phyloP scores from a whole-genome alignment of 2,329 filamentous ascomycete species.

The Periglandula ipomoeae region DNA sequence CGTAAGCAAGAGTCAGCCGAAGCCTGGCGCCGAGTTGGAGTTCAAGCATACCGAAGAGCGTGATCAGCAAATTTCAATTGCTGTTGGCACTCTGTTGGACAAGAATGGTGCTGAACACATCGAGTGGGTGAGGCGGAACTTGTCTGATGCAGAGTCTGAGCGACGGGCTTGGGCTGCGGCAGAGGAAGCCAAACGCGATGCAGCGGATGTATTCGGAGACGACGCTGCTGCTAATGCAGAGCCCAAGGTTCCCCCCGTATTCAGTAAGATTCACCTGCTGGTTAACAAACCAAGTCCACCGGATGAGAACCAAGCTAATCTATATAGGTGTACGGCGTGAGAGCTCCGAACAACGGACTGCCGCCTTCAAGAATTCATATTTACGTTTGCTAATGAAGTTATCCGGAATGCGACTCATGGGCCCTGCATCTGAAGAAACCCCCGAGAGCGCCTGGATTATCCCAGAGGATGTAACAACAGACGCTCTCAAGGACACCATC shows the following conservation, averaged over 20 bases:
- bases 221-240: slow-evolving; percentile 18
- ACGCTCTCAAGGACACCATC: slow-evolving; percentile 58
- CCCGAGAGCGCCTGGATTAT: slow-evolving; percentile 72
- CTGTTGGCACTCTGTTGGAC: slow-evolving; percentile 70
- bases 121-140: slow-evolving; percentile 69
- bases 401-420: slow-evolving; percentile 56
- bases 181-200: slow-evolving; percentile 46
- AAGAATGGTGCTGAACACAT: slow-evolving; percentile 67
- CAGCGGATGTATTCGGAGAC: slow-evolving; percentile 23
- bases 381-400: slow-evolving; percentile 77
- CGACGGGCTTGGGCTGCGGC: slow-evolving; percentile 70
- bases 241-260: slow-evolving; percentile 21
- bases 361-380: slow-evolving; percentile 84
- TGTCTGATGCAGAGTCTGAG: slow-evolving; percentile 61
- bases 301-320: slow-evolving; percentile 14
- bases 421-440: slow-evolving; percentile 53
- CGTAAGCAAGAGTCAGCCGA: slow-evolving; percentile 49
- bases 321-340: slow-evolving; percentile 50
- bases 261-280: slow-evolving; percentile 20
- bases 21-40: slow-evolving; percentile 71
- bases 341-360: slow-evolving; percentile 55
- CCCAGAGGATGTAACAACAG: slow-evolving; percentile 54
- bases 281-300: background rate
- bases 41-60: slow-evolving; percentile 63
- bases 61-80: slow-evolving; percentile 68